Percentiles rank a stretch among this genome's conserved stretches.
phyloP scores from a whole-genome alignment of 2,329 filamentous ascomycete genomes.

The Cladosporium sp. region DNA sequence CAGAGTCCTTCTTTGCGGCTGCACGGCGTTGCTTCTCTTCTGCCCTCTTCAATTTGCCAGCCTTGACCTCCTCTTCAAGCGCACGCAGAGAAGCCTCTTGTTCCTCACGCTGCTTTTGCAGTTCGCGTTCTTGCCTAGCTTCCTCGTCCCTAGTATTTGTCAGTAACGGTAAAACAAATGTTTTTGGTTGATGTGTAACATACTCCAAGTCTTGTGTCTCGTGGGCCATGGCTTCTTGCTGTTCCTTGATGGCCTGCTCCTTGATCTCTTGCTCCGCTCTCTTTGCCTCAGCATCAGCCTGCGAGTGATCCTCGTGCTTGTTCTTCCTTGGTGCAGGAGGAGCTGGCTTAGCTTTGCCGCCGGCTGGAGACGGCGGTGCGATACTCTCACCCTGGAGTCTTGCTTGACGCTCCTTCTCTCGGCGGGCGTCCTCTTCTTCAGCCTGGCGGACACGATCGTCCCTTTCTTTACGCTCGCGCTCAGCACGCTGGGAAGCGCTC shows the following conservation, averaged over 20 bases:
- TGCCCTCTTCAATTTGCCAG: slow-evolving; percentile 92
- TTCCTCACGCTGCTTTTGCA: slow-evolving; percentile 76
- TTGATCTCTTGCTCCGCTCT: slow-evolving; percentile 57
- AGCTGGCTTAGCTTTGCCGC: slow-evolving; percentile 50
- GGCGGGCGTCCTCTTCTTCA: slow-evolving; percentile 87
- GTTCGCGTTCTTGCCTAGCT: slow-evolving; percentile 73
- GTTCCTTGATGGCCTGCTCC: slow-evolving; percentile 60
- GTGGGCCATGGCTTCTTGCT: slow-evolving; percentile 73
- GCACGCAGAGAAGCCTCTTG: slow-evolving; percentile 81
- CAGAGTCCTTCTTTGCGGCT: slow-evolving; percentile 79
- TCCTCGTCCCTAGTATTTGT: slow-evolving; percentile 65
- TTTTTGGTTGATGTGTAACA: slow-evolving; percentile 45
- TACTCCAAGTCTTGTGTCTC: slow-evolving; percentile 80
- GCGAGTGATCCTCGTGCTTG: slow-evolving; percentile 51
- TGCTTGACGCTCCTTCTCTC: slow-evolving; percentile 83
- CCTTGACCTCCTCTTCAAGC: slow-evolving; percentile 88
- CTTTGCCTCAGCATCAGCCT: slow-evolving; percentile 57
- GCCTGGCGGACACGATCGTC: slow-evolving; percentile 85
- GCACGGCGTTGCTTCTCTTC: slow-evolving; percentile 94
- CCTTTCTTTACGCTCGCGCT: slow-evolving; percentile 83
- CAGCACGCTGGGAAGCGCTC: slow-evolving; percentile 76
- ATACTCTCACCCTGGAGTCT: slow-evolving; percentile 76
- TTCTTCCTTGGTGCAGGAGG: slow-evolving; percentile 75
- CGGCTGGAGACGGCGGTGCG: slow-evolving; percentile 55
- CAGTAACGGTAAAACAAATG: slow-evolving; percentile 25